A percentile compares a stretch with the other conserved stretches of the same genome.
These are phyloP conservation scores for Chlorella vulgaris DNA, from an alignment of 139 green algal genomes.

Conservation along the genomic window DNA sequence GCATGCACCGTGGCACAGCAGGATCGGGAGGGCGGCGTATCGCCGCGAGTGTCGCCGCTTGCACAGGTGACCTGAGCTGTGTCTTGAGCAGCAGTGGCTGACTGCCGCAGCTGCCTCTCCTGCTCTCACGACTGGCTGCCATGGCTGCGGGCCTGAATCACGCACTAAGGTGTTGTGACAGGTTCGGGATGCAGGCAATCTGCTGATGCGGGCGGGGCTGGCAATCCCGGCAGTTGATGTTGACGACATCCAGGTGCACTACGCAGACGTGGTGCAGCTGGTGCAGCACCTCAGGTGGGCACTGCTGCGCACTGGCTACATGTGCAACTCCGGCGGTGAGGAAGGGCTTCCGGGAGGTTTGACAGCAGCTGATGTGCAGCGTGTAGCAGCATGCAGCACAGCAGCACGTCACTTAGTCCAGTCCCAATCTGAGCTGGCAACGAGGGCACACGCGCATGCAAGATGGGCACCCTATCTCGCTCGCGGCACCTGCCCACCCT, in stretches of 20 bases:
- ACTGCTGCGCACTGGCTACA: too few relatives aligned
- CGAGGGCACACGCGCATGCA: too few relatives aligned
- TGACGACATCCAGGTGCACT: constrained; percentile 65
- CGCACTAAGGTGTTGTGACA: too few relatives aligned
- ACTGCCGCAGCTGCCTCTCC: neutral
- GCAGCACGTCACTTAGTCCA: too few relatives aligned
- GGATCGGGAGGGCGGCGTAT: constrained; percentile 82
- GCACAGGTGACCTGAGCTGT: constrained; percentile 58
- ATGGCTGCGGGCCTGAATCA: too few relatives aligned
- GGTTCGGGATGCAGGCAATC: constrained; percentile 79
- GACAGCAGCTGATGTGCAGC: neutral
- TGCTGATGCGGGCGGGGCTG: constrained; percentile 74
- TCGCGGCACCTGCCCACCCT: too few relatives aligned
- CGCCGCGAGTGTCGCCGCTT: constrained; percentile 74
- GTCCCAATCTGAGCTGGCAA: too few relatives aligned
- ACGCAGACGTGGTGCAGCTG: constrained; percentile 50
- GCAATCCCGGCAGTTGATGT: constrained; percentile 80
- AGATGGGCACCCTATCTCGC: too few relatives aligned
- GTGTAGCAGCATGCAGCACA: neutral
- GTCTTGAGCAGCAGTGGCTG: neutral
- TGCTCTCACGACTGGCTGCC: neutral
- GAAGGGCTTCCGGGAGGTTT: too few relatives aligned
- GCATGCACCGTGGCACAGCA: constrained; percentile 77
- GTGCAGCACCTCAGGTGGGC: constrained; percentile 67
- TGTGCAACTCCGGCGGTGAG: too few relatives aligned